These are phyloP conservation scores for Aspergillus indologenus DNA, from an alignment of 495 filamentous ascomycete genomes.

Conservation along the genomic window DNA sequence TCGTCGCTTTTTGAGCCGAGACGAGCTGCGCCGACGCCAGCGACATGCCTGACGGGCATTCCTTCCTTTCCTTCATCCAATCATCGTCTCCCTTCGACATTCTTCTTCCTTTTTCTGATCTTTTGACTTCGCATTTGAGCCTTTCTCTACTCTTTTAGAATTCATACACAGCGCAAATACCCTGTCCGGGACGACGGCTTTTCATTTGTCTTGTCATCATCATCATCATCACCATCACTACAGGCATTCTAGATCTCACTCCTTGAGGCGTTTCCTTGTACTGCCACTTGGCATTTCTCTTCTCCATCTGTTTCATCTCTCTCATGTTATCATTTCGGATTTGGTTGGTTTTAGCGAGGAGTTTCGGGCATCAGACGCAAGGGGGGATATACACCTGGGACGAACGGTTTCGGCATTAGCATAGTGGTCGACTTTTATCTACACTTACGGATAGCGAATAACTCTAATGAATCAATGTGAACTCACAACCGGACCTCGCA, in stretches of 20 bases:
- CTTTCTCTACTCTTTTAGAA: neutral
- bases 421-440: neutral
- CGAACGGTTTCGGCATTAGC: slow-evolving; percentile 4
- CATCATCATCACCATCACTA: slow-evolving; percentile 1
- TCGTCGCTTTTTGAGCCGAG: slow-evolving; percentile 32
- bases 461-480: slow-evolving; percentile 5
- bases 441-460: neutral
- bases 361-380: slow-evolving; percentile 22
- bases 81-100: neutral
- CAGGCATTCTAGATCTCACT: slow-evolving; percentile 4
- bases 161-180: neutral
- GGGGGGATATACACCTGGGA: slow-evolving; percentile 10
- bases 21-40: slow-evolving; percentile 24
- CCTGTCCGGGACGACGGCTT: slow-evolving; percentile 5
- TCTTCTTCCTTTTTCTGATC: slow-evolving; percentile 1
- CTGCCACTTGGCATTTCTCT: neutral
- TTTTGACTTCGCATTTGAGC: neutral
- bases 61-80: slow-evolving; percentile 1
- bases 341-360: slow-evolving; percentile 18
- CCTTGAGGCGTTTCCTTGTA: slow-evolving; percentile 8
- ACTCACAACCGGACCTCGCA: neutral
- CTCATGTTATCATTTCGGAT: slow-evolving; percentile 2
- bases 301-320: neutral
- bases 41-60: slow-evolving; percentile 7
- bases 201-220: slow-evolving; percentile 2